Conservation (phyloP, 2,329 filamentous ascomycete genomes). For the Fusarium oxysporum region DNA sequence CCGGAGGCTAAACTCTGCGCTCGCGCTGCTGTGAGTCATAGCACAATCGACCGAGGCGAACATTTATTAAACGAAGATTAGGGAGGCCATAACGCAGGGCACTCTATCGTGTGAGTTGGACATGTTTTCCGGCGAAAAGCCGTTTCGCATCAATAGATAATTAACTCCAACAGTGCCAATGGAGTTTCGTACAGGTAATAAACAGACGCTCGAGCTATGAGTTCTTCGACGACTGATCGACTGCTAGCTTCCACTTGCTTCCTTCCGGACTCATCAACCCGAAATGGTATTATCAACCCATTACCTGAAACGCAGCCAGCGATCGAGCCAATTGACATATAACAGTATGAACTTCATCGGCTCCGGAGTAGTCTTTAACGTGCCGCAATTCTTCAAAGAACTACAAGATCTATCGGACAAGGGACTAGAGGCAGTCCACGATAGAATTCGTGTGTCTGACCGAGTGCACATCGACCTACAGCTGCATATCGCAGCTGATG, state of each 20-base stretch:
- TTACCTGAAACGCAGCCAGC: not conserved
- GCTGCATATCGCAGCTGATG: constrained; percentile 9
- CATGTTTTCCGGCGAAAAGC: not conserved
- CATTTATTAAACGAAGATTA: not conserved
- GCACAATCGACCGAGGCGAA: not conserved
- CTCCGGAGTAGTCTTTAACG: constrained; percentile 74
- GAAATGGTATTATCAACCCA: constrained; percentile 51
- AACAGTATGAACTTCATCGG: constrained; percentile 75
- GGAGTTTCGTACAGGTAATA: constrained; percentile 49
- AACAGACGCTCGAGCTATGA: not conserved
- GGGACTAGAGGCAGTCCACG: constrained; percentile 43
- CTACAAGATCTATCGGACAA: constrained; percentile 54
- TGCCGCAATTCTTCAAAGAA: constrained; percentile 60
- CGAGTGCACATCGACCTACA: constrained; percentile 5
- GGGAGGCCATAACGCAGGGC: not conserved
- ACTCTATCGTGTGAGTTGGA: not conserved
- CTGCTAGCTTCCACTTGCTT: constrained; percentile 67
- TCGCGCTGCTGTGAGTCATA: not conserved
- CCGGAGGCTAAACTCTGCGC: not conserved
- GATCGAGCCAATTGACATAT: not conserved
- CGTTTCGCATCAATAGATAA: not conserved
- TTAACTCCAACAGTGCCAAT: constrained; percentile 41
- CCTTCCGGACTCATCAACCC: constrained; percentile 80
- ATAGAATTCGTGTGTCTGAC: constrained; percentile 11
- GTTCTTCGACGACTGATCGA: not conserved